Conservation (phyloP, 2,329 filamentous ascomycete genomes). For the Trichophyton schoenleinii region DNA sequence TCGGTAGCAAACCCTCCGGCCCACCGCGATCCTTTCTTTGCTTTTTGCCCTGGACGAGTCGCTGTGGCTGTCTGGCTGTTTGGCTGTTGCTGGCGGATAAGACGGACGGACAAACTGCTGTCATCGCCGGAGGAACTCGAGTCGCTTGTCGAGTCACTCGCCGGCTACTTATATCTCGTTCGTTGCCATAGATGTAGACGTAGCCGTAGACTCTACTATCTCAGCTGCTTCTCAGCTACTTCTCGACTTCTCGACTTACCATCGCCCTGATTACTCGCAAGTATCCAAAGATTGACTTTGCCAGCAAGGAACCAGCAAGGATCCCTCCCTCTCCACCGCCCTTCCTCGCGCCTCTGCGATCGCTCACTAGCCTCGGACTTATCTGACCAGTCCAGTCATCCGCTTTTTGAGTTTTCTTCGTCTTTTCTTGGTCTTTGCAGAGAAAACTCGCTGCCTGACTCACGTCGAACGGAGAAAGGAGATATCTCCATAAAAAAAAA, state of each 20-base stretch:
- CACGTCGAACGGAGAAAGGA: not conserved
- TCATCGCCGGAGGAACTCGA: not conserved
- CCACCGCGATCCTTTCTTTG: not conserved
- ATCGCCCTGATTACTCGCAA: not conserved
- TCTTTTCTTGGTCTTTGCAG: no score
- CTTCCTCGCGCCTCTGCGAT: not conserved
- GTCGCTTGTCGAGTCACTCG: no score
- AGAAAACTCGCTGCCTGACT: conserved; percentile 1
- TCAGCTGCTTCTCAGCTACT: no score
- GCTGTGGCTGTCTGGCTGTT: not conserved
- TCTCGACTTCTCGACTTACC: not conserved
- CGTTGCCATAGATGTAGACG: no score
- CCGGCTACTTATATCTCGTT: no score
- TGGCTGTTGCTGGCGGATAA: not conserved
- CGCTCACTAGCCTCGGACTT: not conserved
- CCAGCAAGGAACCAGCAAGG: not conserved
- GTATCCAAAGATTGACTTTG: not conserved
- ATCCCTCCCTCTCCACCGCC: not conserved
- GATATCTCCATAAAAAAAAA: no score
- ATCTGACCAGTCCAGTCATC: not conserved
- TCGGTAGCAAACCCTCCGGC: conserved; percentile 3
- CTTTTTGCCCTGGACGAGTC: not conserved
- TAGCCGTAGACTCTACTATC: no score
- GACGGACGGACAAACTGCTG: not conserved
- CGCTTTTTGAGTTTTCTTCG: not conserved